phyloP scores from a whole-genome alignment of 139 green algal species.

The Gonium pectorale region DNA sequence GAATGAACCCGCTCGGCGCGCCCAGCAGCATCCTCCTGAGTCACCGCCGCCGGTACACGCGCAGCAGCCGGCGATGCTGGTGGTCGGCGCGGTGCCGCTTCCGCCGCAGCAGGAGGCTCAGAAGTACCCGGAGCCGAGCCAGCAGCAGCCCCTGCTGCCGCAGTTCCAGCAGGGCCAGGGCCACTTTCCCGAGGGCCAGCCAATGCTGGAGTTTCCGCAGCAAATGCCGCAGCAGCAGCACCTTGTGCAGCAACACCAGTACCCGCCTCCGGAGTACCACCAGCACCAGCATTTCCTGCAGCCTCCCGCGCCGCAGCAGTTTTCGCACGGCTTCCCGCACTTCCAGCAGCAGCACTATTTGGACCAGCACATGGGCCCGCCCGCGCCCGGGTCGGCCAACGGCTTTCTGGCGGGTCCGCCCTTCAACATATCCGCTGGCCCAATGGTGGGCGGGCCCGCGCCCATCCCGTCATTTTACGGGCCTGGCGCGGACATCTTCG shows the following conservation, averaged over 20 bases:
- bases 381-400: background rate
- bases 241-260: slow-evolving; percentile 1
- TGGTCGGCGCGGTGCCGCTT: too few relatives aligned
- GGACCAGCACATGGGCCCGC: slow-evolving; percentile 28
- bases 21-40: too few relatives aligned
- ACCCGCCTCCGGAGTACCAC: background rate
- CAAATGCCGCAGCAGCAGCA: background rate
- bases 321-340: background rate
- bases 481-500: background rate
- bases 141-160: background rate
- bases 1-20: too few relatives aligned
- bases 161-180: slow-evolving; percentile 4
- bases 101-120: too few relatives aligned
- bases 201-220: background rate
- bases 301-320: background rate
- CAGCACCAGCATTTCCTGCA: slow-evolving; percentile 33
- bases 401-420: background rate
- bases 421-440: background rate
- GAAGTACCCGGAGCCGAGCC: too few relatives aligned
- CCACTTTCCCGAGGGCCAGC: slow-evolving; percentile 16
- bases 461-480: slow-evolving; percentile 5
- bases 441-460: background rate
- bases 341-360: background rate
- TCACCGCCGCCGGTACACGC: too few relatives aligned
- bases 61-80: too few relatives aligned